Evolutionary conservation across 1,139 yeast genomes (phyloP), one percentile per base, ranked within the genome.

Genomic region (Saccharomyces pastorianus): DNA sequence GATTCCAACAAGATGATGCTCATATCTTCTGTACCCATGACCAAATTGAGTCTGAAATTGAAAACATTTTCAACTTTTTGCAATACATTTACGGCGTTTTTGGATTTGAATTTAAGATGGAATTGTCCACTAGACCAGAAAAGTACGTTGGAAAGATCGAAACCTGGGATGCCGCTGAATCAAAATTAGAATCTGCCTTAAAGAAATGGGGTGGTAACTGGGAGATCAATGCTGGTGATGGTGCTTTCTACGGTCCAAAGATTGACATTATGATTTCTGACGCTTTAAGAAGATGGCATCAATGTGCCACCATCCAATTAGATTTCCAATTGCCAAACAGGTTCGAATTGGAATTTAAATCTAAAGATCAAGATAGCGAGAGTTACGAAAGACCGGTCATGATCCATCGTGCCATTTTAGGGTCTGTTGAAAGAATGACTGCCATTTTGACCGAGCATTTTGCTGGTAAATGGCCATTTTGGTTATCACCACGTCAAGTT

Each of bases 1-100:
- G 98, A 73, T 93, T 93, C 83, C 99, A 93, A 73, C 99, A 93
- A 75, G 99, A 93, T 73, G 99, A 93, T 74, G 97, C 96, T 48
- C 99, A 93, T 70, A 93, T 93, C 59, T 93, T 93, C 82, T 93
- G 98, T 77, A 83, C 89, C 50, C 83, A 81, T 60, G 93, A 86
- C 55, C 98, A 93, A 76, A 88, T 93, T 62, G 90, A 82, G 62
- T 71, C 73, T 38, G 99, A 93, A 74, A 90, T 93, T 62, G 79
- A 81, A 52, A 84, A 83, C 53, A 84, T 87, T 47, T 84, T 93
- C 64, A 88, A 87, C 65, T 85, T 93, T 74, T 80, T 93, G 70
- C 78, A 85, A 67, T 81, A 78, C 62, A 82, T 89, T 50, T 93
- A 93, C 70, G 88, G 89, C 55, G 80, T 84, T 49, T 89, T 93